Evolutionary conservation across 139 green algal species (phyloP), one percentile per base, ranked within the genome.

Genomic region (Coccomyxa sp.): DNA sequence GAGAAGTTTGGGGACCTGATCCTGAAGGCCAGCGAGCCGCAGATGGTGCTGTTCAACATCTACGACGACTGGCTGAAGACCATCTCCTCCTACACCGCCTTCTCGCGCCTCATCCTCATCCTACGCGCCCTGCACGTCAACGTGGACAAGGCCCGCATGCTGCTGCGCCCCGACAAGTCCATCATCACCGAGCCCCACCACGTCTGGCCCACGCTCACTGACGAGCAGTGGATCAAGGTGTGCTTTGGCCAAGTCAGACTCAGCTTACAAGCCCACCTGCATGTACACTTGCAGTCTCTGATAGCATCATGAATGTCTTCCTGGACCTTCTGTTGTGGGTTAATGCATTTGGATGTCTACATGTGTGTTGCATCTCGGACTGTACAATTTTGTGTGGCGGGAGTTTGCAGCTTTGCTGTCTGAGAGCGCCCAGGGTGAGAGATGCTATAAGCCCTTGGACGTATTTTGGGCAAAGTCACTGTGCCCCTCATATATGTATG

Each of bases 41-140:
- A 99, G 91, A 99, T 99, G 96, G 92, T 99, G 76, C 90, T 99
- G 68, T 99, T 99, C 93, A 99, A 99, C 93, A 94, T 99, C 83
- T 99, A 99, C 88, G 97, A 99, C 84, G 97, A 99, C 93, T 99
- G 97, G 95, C 90, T 99, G 54, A 95, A 95, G 80, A 97, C 93
- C 54, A 96, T 99, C 82, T 95, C 86, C 68, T 96, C 90, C 40
- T 99, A 99, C 93, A 99, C 97, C 18, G 97, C 97, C 71, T 99
- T 99, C 90, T 96, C 88, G 14, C 87, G 97, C 44, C 92, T 99
- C 39, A 97, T 99, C 79, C 92, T 99, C 76, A 99, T 99, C 86
- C 91, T 99, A 80, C 86, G 96, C 41, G 93, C 96, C 31, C 91
- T 99, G 81, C 97, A 99, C 85, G 95, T 99, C 75, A 98, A 98